These are phyloP conservation scores for Wickerhamiella nectarea DNA, from an alignment of 805 yeast species.

Conservation along the genomic window DNA sequence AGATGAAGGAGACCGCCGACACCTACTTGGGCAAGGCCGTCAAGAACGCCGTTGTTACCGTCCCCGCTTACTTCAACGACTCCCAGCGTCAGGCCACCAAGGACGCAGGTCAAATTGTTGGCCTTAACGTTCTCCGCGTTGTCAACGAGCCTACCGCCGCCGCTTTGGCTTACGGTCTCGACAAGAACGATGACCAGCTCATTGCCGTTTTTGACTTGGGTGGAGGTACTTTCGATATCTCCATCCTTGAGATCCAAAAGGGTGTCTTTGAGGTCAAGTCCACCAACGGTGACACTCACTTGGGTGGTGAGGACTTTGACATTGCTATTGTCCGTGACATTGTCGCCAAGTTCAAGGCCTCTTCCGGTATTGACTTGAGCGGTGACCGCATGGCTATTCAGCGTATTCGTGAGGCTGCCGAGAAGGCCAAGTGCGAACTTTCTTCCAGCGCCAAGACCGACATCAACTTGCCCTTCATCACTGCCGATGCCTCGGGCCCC, in stretches of 20 bases:
- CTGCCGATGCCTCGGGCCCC: conserved; percentile 75
- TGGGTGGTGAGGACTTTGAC: conserved; percentile 89
- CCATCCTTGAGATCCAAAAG: conserved; percentile 89
- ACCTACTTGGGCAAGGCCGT: conserved; percentile 76
- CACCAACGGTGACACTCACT: conserved; percentile 90
- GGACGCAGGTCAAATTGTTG: conserved; percentile 96
- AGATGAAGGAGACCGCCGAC: conserved; percentile 98
- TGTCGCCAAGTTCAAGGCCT: conserved; percentile 64
- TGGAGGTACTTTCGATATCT: conserved; percentile 98
- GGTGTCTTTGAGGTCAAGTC: conserved; percentile 98
- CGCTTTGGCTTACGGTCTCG: conserved; percentile 89
- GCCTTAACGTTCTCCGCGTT: conserved; percentile 77
- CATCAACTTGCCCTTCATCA: conserved; percentile 71
- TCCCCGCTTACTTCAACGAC: conserved; percentile 83
- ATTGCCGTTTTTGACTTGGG: conserved; percentile 96
- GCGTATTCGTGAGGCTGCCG: conserved; percentile 78
- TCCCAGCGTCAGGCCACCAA: conserved; percentile 90
- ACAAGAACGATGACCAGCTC: conserved; percentile 65
- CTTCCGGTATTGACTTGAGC: conserved; percentile 50
- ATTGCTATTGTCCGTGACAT: conserved; percentile 75
- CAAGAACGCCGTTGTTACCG: conserved; percentile 81
- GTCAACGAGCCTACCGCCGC: conserved; percentile 90
- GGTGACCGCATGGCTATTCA: conserved; percentile 67
- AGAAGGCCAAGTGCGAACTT: conserved; percentile 78
- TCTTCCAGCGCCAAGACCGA: conserved; percentile 60